These are phyloP conservation scores for Monilinia aucupariae DNA, from an alignment of 2,329 filamentous ascomycete species.

Conservation along the genomic window DNA sequence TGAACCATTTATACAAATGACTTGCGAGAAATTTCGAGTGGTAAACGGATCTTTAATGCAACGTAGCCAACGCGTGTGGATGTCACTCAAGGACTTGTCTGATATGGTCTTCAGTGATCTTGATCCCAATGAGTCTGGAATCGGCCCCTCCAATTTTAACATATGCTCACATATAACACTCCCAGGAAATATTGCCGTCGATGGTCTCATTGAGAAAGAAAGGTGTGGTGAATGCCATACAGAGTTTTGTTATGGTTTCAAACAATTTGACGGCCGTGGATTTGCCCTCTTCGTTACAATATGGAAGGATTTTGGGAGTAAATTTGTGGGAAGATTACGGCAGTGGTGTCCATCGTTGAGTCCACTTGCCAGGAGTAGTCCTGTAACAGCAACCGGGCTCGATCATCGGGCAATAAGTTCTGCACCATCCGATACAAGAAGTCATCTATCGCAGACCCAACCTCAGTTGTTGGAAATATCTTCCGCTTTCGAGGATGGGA, in stretches of 20 bases:
- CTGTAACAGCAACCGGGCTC: background rate
- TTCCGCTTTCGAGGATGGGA: background rate
- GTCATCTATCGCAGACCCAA: background rate
- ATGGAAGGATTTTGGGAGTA: background rate
- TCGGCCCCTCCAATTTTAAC: background rate
- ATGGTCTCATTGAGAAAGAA: background rate
- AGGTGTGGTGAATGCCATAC: background rate
- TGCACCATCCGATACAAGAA: no score
- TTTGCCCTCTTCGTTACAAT: background rate
- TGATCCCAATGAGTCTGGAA: background rate
- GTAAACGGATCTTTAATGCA: background rate
- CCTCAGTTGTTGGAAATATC: background rate
- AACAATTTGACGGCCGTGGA: background rate
- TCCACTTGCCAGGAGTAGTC: no score
- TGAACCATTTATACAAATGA: background rate
- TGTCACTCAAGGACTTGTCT: background rate
- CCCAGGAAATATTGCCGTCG: background rate
- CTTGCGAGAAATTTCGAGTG: background rate
- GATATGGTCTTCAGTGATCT: background rate
- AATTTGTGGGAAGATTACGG: background rate
- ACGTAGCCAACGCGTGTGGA: background rate
- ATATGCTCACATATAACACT: background rate
- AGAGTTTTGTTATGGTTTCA: background rate
- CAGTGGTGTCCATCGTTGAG: background rate
- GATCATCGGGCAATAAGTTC: no score